Evolutionary conservation across 768 basidiomycete species (phyloP).

Genomic region (Lactifluus rugatus): DNA sequence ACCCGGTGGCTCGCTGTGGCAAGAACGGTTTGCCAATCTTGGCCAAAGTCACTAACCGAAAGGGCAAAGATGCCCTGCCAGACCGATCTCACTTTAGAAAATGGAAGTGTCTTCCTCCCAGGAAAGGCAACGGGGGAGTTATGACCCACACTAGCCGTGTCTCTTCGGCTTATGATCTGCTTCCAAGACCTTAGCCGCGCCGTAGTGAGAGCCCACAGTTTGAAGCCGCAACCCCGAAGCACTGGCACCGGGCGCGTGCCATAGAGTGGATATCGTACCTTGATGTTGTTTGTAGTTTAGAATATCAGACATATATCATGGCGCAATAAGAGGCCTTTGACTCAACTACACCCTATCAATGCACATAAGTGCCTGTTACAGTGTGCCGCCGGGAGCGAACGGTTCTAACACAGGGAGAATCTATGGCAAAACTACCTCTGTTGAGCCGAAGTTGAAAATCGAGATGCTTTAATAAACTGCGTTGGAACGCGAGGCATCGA

Average conservation of each 20-base stretch:
- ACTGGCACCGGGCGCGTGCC: slow-evolving; percentile 6
- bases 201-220: neutral
- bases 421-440: neutral
- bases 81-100: slow-evolving; percentile 1
- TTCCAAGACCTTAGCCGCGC: neutral
- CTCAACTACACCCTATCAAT: neutral
- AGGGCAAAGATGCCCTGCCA: slow-evolving; percentile 1
- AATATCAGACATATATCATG: neutral
- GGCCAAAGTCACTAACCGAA: slow-evolving; percentile 10
- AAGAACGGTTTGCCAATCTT: neutral
- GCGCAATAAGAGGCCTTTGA: neutral
- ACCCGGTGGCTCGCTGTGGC: neutral
- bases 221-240: neutral
- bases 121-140: slow-evolving; percentile 10
- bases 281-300: neutral
- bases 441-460: neutral
- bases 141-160: neutral
- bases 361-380: neutral
- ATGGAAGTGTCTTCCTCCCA: slow-evolving; percentile 6
- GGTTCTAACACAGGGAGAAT: neutral
- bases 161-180: slow-evolving; percentile 11
- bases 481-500: neutral
- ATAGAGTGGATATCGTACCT: neutral
- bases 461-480: slow-evolving; percentile 1
- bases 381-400: neutral